Percentiles rank a stretch among this genome's conserved stretches.
phyloP scores from a whole-genome alignment of 176 grass and related monocot species.

The Hsuehochloa calcarea region DNA sequence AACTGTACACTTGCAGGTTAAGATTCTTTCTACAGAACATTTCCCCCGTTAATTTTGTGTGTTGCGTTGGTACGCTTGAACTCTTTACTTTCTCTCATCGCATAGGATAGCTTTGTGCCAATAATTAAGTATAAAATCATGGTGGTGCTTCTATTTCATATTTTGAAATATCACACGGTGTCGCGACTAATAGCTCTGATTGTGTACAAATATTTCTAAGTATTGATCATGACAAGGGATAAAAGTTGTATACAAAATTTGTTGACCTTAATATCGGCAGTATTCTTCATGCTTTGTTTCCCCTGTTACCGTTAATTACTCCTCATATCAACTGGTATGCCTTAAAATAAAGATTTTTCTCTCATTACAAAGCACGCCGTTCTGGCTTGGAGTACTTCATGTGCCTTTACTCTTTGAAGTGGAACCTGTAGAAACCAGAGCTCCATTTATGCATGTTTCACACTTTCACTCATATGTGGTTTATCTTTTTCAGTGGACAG shows the following conservation, averaged over 20 bases:
- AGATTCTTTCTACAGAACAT: conserved; percentile 17
- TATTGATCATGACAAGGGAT: conserved; percentile 1
- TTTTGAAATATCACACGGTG: not conserved
- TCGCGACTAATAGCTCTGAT: not conserved
- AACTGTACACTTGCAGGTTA: conserved; percentile 89
- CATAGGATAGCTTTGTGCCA: not conserved
- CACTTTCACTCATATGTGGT: conserved; percentile 3
- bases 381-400: not conserved
- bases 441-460: not conserved
- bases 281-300: not conserved
- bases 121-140: not conserved
- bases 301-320: not conserved
- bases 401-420: not conserved
- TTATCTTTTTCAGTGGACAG: conserved; percentile 57
- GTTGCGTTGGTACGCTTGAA: too few relatives aligned
- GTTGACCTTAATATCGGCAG: not conserved
- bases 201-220: not conserved
- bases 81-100: not conserved
- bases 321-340: not conserved
- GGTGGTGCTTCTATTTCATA: not conserved
- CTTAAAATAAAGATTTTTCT: not conserved
- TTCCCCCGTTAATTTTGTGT: not conserved
- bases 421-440: not conserved
- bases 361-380: not conserved
- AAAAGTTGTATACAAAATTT: not conserved